Conservation (phyloP, 345 rosid species). For the Populus deltoides region DNA sequence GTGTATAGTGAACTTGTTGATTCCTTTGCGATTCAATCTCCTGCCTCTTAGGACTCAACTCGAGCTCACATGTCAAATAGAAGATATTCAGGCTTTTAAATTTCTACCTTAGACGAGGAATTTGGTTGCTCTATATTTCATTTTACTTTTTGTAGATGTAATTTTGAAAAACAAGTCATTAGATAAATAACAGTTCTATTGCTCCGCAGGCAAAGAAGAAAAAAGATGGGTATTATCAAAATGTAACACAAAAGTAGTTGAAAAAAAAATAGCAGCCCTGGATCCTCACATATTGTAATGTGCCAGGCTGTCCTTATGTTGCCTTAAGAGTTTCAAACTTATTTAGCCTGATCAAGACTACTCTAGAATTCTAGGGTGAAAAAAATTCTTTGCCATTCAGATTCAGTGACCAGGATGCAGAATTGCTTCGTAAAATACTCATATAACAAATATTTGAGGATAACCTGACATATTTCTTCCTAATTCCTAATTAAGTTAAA, state of each 20-base stretch:
- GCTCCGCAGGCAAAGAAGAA: background rate
- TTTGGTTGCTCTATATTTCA: background rate
- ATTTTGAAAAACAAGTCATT: background rate
- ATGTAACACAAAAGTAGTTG: background rate
- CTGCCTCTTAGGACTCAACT: background rate
- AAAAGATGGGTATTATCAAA: background rate
- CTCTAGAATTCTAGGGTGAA: background rate
- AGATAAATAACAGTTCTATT: background rate
- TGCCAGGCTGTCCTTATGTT: background rate
- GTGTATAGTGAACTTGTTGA: background rate
- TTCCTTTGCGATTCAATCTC: background rate
- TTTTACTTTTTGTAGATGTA: background rate
- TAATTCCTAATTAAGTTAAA: background rate
- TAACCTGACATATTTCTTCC: background rate
- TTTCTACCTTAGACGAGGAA: background rate
- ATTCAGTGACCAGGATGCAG: background rate
- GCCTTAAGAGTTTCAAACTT: background rate
- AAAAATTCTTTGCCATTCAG: background rate
- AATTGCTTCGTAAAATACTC: background rate
- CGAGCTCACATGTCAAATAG: background rate
- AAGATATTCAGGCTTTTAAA: background rate
- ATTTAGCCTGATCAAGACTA: background rate
- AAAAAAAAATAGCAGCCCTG: background rate
- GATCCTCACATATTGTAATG: background rate
- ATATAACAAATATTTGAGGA: background rate